Conservation (phyloP, 257 asterid species). For the Solanum chilense region DNA sequence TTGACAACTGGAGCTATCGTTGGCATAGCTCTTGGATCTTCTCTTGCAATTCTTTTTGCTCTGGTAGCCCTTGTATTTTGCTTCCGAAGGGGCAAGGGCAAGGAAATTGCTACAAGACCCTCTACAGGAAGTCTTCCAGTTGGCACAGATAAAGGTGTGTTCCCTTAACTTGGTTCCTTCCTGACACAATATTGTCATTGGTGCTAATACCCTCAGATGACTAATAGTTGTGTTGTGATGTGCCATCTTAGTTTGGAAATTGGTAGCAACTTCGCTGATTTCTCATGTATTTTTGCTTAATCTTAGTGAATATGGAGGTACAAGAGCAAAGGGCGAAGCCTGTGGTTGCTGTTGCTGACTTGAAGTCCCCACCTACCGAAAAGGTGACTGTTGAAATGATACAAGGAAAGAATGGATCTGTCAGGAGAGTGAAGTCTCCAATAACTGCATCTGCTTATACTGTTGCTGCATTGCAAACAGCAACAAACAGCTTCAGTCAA, state of each 20-base stretch:
- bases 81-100: conserved; percentile 47
- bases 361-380: conserved; percentile 70
- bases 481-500: conserved; percentile 92
- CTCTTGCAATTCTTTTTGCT: conserved; percentile 30
- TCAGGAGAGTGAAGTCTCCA: conserved; percentile 62
- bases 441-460: conserved; percentile 71
- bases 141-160: conserved; percentile 42
- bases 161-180: neutral
- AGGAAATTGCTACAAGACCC: conserved; percentile 68
- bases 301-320: conserved; percentile 50
- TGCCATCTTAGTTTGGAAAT: neutral
- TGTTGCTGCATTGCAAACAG: conserved; percentile 82
- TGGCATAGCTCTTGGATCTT: conserved; percentile 77
- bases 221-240: neutral
- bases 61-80: conserved; percentile 54
- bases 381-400: conserved; percentile 43
- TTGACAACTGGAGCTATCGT: conserved; percentile 60
- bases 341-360: conserved; percentile 35
- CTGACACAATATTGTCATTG: neutral
- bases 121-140: conserved; percentile 52
- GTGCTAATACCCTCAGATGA: neutral
- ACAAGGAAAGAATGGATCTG: conserved; percentile 68
- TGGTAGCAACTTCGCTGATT: neutral
- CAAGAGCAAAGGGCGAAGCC: conserved; percentile 56
- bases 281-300: neutral